phyloP scores from a whole-genome alignment of 495 filamentous ascomycete species.

The Elasticomyces elasticus region DNA sequence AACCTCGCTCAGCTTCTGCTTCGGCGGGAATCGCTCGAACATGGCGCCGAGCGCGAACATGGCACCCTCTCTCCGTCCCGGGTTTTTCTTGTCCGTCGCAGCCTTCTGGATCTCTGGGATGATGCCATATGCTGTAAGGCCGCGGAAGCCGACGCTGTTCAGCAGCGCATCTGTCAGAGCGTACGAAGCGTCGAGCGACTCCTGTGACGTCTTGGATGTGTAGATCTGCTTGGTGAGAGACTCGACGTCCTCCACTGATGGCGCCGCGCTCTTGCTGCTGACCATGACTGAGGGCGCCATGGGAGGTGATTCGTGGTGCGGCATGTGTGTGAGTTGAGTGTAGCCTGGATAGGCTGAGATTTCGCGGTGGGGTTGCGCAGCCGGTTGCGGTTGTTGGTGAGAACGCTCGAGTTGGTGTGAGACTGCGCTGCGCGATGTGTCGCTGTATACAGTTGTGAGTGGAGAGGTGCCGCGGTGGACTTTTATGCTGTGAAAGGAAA shows the following conservation, averaged over 20 bases:
- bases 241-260: slow-evolving; percentile 61
- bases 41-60: slow-evolving; percentile 91
- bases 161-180: slow-evolving; percentile 68
- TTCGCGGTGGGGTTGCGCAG: background rate
- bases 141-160: slow-evolving; percentile 66
- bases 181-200: slow-evolving; percentile 79
- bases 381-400: background rate
- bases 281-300: slow-evolving; percentile 50
- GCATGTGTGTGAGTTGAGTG: slow-evolving; percentile 40
- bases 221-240: slow-evolving; percentile 67
- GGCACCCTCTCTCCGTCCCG: slow-evolving; percentile 72
- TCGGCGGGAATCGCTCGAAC: slow-evolving; percentile 75
- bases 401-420: too few species aligned
- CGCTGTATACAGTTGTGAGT: background rate
- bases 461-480: background rate
- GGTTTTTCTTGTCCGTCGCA: slow-evolving; percentile 89
- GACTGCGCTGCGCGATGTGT: background rate
- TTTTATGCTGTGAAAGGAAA: background rate
- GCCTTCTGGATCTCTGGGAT: slow-evolving; percentile 67
- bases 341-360: background rate
- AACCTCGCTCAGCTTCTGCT: slow-evolving; percentile 69
- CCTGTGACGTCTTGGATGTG: slow-evolving; percentile 68
- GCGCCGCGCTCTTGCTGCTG: slow-evolving; percentile 42
- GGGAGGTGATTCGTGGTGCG: slow-evolving; percentile 52
- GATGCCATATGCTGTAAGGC: slow-evolving; percentile 65